Evolutionary conservation across 148 eudicot genomes (phyloP).

Genomic region (Amaranthus hypochondriacus): DNA sequence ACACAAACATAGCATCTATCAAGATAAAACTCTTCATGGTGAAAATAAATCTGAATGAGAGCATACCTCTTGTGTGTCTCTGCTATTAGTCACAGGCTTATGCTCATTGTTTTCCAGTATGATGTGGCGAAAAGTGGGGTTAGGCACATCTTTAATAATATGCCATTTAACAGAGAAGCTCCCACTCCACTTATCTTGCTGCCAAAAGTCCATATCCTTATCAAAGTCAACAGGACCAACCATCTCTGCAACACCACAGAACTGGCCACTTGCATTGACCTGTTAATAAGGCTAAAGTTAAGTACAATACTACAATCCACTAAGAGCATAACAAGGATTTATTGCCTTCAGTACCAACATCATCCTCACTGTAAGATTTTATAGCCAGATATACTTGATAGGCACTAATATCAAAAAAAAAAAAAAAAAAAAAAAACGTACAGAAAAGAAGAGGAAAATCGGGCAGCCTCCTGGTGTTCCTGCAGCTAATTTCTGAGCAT

Average conservation of each 20-base stretch:
- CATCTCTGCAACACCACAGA: slow-evolving; percentile 99
- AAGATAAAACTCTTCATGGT: not conserved
- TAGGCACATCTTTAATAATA: slow-evolving; percentile 86
- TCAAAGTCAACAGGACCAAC: slow-evolving; percentile 76
- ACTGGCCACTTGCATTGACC: slow-evolving; percentile 99
- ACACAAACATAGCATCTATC: not conserved
- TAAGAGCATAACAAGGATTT: not conserved
- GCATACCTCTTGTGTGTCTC: slow-evolving; percentile 95
- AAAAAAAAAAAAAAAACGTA: slow-evolving; percentile 31
- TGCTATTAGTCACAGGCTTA: slow-evolving; percentile 95
- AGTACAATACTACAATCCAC: not conserved
- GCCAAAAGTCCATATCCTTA: slow-evolving; percentile 99
- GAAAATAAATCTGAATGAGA: not conserved
- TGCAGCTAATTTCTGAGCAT: slow-evolving; percentile 67
- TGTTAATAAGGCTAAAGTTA: slow-evolving; percentile 17
- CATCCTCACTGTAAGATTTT: not conserved
- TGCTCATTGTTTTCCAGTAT: slow-evolving; percentile 91
- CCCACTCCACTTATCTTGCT: slow-evolving; percentile 99
- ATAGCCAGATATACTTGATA: not conserved
- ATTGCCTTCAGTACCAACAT: not conserved
- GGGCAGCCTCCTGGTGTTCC: slow-evolving; percentile 80
- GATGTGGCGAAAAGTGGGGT: slow-evolving; percentile 76
- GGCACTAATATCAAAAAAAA: not conserved
- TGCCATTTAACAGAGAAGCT: slow-evolving; percentile 99
- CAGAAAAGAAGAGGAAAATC: slow-evolving; percentile 84